A percentile compares a stretch with the other conserved stretches of the same genome.
These are phyloP conservation scores for Colletotrichum godetiae DNA, from an alignment of 2,329 filamentous ascomycete species.

Conservation along the genomic window DNA sequence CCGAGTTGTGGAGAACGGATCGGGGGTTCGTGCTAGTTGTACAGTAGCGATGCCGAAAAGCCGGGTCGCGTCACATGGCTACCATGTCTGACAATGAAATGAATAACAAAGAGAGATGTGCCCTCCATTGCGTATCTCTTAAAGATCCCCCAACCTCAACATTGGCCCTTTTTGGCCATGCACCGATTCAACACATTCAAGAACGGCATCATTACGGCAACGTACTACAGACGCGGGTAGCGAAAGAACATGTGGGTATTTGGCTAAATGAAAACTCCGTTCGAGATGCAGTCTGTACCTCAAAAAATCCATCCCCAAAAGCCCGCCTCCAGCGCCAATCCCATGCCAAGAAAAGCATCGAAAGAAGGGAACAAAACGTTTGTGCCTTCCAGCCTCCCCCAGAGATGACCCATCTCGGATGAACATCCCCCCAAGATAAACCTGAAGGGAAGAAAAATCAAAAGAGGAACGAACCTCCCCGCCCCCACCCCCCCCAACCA, in stretches of 20 bases:
- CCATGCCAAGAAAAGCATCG: neutral
- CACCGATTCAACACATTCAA: neutral
- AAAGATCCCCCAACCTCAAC: neutral
- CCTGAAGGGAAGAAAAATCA: neutral
- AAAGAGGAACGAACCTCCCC: neutral
- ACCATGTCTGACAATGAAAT: too few relatives aligned
- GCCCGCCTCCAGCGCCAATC: neutral
- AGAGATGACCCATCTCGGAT: neutral
- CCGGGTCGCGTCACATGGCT: neutral
- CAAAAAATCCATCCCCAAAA: neutral
- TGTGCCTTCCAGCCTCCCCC: neutral
- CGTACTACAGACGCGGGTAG: neutral
- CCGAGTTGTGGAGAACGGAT: neutral
- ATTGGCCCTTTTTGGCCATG: neutral
- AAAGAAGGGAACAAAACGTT: neutral
- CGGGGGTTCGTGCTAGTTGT: neutral
- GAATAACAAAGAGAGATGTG: neutral
- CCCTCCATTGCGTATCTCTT: too few relatives aligned
- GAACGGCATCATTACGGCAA: neutral
- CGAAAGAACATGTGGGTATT: constrained; percentile 14
- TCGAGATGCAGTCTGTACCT: neutral
- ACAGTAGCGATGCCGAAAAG: too few relatives aligned
- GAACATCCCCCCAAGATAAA: neutral
- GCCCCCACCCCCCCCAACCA: neutral
- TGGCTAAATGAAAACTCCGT: constrained; percentile 9